Evolutionary conservation across 106 monocot species (phyloP).

Genomic region (Dactylorhiza incarnata): DNA sequence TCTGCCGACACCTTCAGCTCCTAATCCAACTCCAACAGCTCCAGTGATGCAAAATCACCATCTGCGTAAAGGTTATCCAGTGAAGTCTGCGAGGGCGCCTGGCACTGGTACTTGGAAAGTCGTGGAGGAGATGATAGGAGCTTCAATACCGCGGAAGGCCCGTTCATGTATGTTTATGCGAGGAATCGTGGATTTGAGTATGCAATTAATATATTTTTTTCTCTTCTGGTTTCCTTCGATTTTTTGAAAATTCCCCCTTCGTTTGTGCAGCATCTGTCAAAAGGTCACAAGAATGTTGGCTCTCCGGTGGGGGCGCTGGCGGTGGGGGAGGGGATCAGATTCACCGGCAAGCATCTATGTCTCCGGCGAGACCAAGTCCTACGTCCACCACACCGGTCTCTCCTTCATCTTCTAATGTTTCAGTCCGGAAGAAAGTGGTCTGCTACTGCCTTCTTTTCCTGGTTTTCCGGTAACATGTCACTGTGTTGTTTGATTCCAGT

Average conservation of each 20-base stretch:
- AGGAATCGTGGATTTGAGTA: not conserved
- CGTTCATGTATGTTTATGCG: constrained; percentile 52
- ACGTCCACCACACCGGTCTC: constrained; percentile 49
- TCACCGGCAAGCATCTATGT: constrained; percentile 56
- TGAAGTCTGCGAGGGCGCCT: constrained; percentile 33
- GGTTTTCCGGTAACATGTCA: constrained; percentile 1
- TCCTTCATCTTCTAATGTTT: constrained; percentile 59
- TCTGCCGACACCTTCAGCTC: constrained; percentile 14
- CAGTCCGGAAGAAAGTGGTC: constrained; percentile 65
- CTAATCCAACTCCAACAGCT: constrained; percentile 10
- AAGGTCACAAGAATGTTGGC: constrained; percentile 71
- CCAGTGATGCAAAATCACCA: constrained; percentile 18
- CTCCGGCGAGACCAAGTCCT: constrained; percentile 48
- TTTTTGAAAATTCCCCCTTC: constrained; percentile 14
- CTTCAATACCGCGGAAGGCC: constrained; percentile 76
- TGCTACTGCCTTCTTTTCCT: not conserved
- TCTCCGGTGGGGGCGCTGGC: constrained; percentile 42
- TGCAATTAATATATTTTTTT: not conserved
- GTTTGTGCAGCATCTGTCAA: constrained; percentile 63
- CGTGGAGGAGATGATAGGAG: constrained; percentile 89
- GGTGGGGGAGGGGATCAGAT: constrained; percentile 41
- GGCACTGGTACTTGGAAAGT: constrained; percentile 41
- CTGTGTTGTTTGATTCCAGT: not conserved
- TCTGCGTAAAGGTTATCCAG: constrained; percentile 39
- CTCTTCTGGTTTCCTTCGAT: not conserved